Evolutionary conservation across 192 early-diverging fungal genomes (phyloP), one percentile per base, ranked within the genome.

Genomic region (Phlyctochytrium bullatum): DNA sequence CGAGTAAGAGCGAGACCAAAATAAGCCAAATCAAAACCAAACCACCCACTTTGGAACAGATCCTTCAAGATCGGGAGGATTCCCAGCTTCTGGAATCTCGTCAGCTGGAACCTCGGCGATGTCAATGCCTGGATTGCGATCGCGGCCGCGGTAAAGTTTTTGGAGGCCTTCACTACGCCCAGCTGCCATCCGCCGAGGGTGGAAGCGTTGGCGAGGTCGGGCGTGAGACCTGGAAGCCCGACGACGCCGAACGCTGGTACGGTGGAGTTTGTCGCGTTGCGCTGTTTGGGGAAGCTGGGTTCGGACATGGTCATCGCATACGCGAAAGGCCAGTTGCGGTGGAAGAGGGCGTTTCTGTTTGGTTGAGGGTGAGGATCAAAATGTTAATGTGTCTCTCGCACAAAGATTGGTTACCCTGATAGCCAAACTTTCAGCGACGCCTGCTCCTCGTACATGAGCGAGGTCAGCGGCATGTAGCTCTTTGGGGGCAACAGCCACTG

Each of bases 141-240:
- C 4, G 34, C 54, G 17, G 69, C 53, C 0, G 61, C 68, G 23
- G 24, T 31, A 16, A 54, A 14, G 28, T 72, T 64, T 12, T 31
- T 14, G 10, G 73, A 47, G 25, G 30, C 36, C 23, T 72, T 74
- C 36, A 16, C 61, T 17, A 73, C 34, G 2, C 34, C 73, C 33
- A 75, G 25, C 10, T 75, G 62, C 73, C 73, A 75, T 12, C 73
- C 73, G 2, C 73, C 73, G 10, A 75, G 69, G 17, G 73, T 36
- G 23, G 36, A 23, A 16, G 59, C 67, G 32, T 23, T 29, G 10
- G 23, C 16, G n/a, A n/a, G n/a, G 17, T 6, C 61, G 6, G 10
- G 6, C 24, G 12, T 54, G 34, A 10, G 12, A 47, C 61, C 61
- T 6, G 61, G 61, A 10, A 62, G 50, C 50, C 20, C 4, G 54